Conservation (phyloP, 306 rosid genomes). For the Geum urbanum region DNA sequence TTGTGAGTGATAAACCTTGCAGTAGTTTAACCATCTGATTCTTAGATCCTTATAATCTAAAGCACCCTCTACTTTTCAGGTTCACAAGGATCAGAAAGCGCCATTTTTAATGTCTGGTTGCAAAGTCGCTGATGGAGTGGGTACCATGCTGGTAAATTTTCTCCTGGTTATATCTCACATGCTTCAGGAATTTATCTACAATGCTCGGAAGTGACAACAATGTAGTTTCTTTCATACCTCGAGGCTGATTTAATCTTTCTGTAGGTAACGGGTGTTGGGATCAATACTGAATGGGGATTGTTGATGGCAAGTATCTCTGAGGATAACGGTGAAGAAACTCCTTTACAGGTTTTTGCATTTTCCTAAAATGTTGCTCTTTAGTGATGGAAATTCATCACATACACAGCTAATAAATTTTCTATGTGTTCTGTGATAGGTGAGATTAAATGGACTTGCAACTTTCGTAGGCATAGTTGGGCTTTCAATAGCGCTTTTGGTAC, state of each 20-base stretch:
- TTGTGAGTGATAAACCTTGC: constrained; percentile 47
- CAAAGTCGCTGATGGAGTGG: constrained; percentile 97
- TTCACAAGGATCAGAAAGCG: constrained; percentile 71
- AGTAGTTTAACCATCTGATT: constrained; percentile 13
- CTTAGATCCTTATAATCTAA: constrained; percentile 27
- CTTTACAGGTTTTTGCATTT: constrained; percentile 65
- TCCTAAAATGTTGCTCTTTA: constrained; percentile 25
- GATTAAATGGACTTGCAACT: constrained; percentile 98
- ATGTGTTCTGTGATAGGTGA: constrained; percentile 60
- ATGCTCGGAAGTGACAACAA: neutral
- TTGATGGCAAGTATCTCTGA: constrained; percentile 99
- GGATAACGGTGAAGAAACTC: constrained; percentile 97
- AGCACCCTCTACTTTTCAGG: constrained; percentile 48
- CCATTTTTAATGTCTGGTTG: constrained; percentile 99
- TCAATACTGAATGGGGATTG: constrained; percentile 99
- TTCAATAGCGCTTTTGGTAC: constrained; percentile 72
- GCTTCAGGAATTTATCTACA: neutral
- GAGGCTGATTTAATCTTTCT: constrained; percentile 19
- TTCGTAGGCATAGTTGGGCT: constrained; percentile 96
- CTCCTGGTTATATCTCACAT: neutral
- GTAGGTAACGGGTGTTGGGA: constrained; percentile 95
- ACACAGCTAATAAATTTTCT: constrained; percentile 18
- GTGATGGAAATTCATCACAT: constrained; percentile 1
- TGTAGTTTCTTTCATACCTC: neutral
- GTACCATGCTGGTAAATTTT: constrained; percentile 78